phyloP scores from a whole-genome alignment of 352 stramenopile species.

The Phytophthora pisi region DNA sequence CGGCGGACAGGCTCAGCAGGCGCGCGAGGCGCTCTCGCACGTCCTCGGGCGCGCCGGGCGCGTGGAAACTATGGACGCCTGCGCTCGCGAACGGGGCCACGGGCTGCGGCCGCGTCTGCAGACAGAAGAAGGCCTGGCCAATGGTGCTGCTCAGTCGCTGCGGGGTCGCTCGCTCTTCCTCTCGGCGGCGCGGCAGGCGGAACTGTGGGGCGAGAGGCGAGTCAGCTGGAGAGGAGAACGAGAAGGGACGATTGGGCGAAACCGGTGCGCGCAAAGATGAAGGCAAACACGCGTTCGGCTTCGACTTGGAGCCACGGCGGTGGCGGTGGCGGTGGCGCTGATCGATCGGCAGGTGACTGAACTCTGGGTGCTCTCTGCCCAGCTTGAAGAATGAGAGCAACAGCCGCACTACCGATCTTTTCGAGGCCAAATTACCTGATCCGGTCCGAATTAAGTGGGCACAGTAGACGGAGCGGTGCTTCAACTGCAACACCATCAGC shows the following conservation, averaged over 20 bases:
- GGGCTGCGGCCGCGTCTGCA: constrained; percentile 48
- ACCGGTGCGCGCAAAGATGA: constrained; percentile 8
- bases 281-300: neutral
- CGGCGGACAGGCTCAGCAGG: constrained; percentile 28
- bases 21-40: constrained; percentile 28
- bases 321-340: no score
- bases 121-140: constrained; percentile 60
- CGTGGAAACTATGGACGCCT: constrained; percentile 29
- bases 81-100: constrained; percentile 34
- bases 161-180: constrained; percentile 29
- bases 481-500: neutral
- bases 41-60: constrained; percentile 17
- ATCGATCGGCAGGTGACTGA: neutral
- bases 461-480: no score
- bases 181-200: constrained; percentile 26
- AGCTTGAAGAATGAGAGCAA: constrained; percentile 7
- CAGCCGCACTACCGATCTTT: constrained; percentile 10
- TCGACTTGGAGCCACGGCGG: neutral
- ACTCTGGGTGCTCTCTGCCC: constrained; percentile 2
- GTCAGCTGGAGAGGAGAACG: constrained; percentile 22
- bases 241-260: constrained; percentile 18
- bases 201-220: constrained; percentile 15
- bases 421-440: neutral
- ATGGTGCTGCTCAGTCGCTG: constrained; percentile 46
- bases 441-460: neutral